phyloP scores from a whole-genome alignment of 257 asterid species.

The Solanum peruvianum region DNA sequence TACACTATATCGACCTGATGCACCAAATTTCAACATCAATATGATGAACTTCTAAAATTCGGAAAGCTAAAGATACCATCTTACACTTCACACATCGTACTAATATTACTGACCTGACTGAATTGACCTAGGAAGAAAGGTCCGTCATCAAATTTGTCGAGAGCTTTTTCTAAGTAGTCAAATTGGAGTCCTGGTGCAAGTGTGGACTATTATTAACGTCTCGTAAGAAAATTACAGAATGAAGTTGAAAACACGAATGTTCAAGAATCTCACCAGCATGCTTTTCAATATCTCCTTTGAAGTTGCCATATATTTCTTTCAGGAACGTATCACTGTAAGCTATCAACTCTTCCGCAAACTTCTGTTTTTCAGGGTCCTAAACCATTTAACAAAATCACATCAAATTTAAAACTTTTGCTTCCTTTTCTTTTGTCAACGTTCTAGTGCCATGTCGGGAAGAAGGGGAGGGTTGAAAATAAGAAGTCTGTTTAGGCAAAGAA shows the following conservation, averaged over 20 bases:
- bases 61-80: not conserved
- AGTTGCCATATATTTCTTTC: conserved; percentile 11
- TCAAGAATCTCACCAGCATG: conserved; percentile 22
- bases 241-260: not conserved
- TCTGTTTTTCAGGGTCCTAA: conserved; percentile 39
- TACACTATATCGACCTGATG: conserved; percentile 43
- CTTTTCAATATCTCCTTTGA: conserved; percentile 31
- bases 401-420: not conserved
- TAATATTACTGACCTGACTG: conserved; percentile 25
- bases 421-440: not conserved
- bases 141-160: conserved; percentile 33
- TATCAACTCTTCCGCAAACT: conserved; percentile 47
- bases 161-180: conserved; percentile 52
- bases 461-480: not conserved
- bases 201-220: not conserved
- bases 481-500: not conserved
- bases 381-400: not conserved
- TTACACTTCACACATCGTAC: not conserved
- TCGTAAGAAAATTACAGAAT: not conserved
- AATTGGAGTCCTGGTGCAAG: conserved; percentile 1
- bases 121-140: conserved; percentile 67
- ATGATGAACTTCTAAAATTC: not conserved
- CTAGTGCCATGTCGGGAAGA: not conserved
- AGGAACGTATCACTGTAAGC: conserved; percentile 31
- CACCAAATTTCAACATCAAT: not conserved